These are phyloP conservation scores for Vitis rupestris DNA, from an alignment of 164 flowering plant species.

Conservation along the genomic window DNA sequence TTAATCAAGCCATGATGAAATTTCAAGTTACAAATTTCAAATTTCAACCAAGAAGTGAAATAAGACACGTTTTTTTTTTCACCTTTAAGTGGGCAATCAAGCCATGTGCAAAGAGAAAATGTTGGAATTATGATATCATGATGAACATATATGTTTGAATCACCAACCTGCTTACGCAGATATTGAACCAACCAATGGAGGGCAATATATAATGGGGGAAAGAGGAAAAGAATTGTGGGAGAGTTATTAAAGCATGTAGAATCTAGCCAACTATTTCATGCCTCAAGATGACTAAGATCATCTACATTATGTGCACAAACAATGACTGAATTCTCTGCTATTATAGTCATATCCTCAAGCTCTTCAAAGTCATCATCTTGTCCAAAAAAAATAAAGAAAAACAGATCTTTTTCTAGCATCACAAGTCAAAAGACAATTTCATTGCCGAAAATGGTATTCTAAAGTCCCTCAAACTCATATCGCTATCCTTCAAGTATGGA, in stretches of 20 bases:
- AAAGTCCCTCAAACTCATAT: conserved; percentile 41
- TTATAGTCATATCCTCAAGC: conserved; percentile 69
- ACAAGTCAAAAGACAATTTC: background rate
- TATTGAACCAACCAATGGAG: background rate
- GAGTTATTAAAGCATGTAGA: background rate
- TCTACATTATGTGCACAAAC: conserved; percentile 85
- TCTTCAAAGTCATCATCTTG: conserved; percentile 90
- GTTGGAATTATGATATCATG: conserved; percentile 77
- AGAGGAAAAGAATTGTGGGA: background rate
- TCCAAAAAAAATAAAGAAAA: background rate
- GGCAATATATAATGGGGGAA: background rate
- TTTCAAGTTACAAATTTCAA: background rate
- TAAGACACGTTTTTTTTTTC: conserved; percentile 56
- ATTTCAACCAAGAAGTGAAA: background rate
- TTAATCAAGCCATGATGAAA: too few relatives aligned
- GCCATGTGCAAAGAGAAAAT: conserved; percentile 90
- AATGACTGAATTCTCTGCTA: conserved; percentile 67
- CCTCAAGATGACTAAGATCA: conserved; percentile 79
- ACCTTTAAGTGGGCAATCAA: conserved; percentile 69
- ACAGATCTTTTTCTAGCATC: background rate
- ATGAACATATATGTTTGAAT: conserved; percentile 70
- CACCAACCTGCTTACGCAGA: conserved; percentile 52
- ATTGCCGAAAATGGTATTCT: background rate
- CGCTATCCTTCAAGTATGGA: conserved; percentile 71
- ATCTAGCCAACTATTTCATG: conserved; percentile 22